Conservation (phyloP, 2,329 filamentous ascomycete genomes). For the Dactylella cylindrospora region DNA sequence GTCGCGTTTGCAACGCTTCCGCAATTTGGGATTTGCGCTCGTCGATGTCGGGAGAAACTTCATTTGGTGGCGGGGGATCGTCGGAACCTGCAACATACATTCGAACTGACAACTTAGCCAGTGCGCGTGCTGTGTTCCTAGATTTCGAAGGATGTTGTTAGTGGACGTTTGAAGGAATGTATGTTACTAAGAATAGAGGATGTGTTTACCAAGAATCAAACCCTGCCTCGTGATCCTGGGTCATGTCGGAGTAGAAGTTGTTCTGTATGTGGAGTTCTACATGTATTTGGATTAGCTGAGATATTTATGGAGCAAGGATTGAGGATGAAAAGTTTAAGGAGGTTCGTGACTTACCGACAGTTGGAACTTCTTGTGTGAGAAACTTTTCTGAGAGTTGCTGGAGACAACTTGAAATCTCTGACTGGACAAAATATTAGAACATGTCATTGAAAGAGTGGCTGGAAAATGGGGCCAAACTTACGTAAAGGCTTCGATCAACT, state of each 20-base stretch:
- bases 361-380: constrained; percentile 11
- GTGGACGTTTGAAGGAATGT: background rate
- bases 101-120: constrained; percentile 12
- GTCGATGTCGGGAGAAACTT: constrained; percentile 11
- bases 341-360: constrained; percentile 6
- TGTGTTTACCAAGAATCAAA: constrained; percentile 39
- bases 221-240: constrained; percentile 22
- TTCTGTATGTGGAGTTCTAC: background rate
- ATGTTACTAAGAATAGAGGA: no score
- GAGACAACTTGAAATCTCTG: constrained; percentile 19
- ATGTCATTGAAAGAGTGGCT: background rate
- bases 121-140: constrained; percentile 22
- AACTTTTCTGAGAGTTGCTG: constrained; percentile 16
- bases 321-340: no score
- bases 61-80: constrained; percentile 8
- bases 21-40: constrained; percentile 15
- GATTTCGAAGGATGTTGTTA: background rate
- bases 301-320: no score
- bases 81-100: constrained; percentile 26
- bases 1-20: constrained; percentile 8
- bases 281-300: no score
- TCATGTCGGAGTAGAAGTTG: constrained; percentile 5
- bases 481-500: constrained; percentile 16
- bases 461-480: background rate
- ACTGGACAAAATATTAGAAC: constrained; percentile 18